Conservation (phyloP, 2,329 filamentous ascomycete genomes). For the Verticillium zaregamsianum region DNA sequence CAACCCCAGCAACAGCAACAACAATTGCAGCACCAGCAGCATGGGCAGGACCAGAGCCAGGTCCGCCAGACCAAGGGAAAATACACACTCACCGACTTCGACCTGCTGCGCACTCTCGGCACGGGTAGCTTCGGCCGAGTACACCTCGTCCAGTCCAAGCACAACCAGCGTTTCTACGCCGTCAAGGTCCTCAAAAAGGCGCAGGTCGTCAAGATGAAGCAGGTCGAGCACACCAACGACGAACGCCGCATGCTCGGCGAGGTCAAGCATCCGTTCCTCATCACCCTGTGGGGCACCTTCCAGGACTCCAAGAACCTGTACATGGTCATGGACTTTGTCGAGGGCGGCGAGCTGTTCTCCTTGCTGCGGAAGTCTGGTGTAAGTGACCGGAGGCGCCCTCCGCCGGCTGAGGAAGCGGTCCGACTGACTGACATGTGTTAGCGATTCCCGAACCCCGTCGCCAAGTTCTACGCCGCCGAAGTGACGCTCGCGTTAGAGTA, state of each 20-base stretch:
- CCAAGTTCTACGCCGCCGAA: conserved; percentile 98
- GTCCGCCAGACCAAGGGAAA: conserved; percentile 81
- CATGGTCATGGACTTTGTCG: conserved; percentile 99
- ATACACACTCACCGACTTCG: conserved; percentile 89
- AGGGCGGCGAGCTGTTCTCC: conserved; percentile 96
- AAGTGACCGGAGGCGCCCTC: conserved; percentile 26
- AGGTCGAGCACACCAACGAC: conserved; percentile 98
- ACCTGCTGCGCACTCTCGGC: conserved; percentile 84
- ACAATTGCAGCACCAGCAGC: conserved; percentile 18
- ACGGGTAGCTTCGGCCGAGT: conserved; percentile 97
- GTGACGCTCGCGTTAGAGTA: conserved; percentile 95
- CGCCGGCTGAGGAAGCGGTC: background rate
- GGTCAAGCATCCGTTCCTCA: conserved; percentile 96
- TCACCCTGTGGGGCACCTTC: conserved; percentile 98
- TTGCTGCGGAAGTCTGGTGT: conserved; percentile 88
- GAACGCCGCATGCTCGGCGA: conserved; percentile 93
- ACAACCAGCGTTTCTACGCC: conserved; percentile 97
- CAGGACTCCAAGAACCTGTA: conserved; percentile 94
- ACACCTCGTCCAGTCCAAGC: conserved; percentile 93
- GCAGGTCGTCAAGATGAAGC: conserved; percentile 99
- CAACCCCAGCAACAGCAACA: conserved; percentile 14
- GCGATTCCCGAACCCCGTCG: conserved; percentile 97
- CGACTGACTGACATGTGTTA: conserved; percentile 33
- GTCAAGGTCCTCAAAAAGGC: conserved; percentile 98
- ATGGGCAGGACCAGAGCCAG: conserved; percentile 22